These are phyloP conservation scores for Pichia sp. DNA, from an alignment of 1,139 yeast species.

Conservation along the genomic window DNA sequence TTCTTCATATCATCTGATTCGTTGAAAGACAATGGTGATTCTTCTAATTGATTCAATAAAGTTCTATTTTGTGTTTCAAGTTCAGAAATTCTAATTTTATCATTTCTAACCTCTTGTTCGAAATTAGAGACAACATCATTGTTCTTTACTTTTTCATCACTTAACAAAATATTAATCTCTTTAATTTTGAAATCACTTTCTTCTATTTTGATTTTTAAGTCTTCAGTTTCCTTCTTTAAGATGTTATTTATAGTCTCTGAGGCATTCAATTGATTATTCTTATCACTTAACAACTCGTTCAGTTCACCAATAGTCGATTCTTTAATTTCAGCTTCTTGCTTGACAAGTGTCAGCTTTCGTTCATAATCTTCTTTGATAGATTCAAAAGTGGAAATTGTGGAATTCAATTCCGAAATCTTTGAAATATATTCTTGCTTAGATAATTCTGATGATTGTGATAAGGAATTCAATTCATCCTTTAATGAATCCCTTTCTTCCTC, in stretches of 20 bases:
- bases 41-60: constrained; percentile 64
- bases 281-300: constrained; percentile 43
- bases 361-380: constrained; percentile 25
- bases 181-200: constrained; percentile 28
- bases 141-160: constrained; percentile 39
- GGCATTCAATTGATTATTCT: constrained; percentile 51
- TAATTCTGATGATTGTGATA: constrained; percentile 25
- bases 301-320: constrained; percentile 15
- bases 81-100: constrained; percentile 46
- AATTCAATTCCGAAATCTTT: constrained; percentile 31
- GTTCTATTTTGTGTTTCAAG: constrained; percentile 60
- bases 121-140: constrained; percentile 36
- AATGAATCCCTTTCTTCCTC: constrained; percentile 29
- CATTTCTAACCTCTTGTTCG: constrained; percentile 48
- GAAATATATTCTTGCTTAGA: constrained; percentile 34
- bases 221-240: constrained; percentile 39
- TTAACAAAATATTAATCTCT: constrained; percentile 30
- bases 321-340: constrained; percentile 17
- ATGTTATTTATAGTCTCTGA: constrained; percentile 40
- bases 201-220: constrained; percentile 34
- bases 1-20: constrained; percentile 43
- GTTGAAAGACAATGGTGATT: constrained; percentile 21
- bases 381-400: constrained; percentile 21
- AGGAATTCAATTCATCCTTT: constrained; percentile 23
- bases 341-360: constrained; percentile 15